Evolutionary conservation across 225 moss, liverwort and hornwort species (phyloP).

Genomic region (Thuidium tamariscinum): DNA sequence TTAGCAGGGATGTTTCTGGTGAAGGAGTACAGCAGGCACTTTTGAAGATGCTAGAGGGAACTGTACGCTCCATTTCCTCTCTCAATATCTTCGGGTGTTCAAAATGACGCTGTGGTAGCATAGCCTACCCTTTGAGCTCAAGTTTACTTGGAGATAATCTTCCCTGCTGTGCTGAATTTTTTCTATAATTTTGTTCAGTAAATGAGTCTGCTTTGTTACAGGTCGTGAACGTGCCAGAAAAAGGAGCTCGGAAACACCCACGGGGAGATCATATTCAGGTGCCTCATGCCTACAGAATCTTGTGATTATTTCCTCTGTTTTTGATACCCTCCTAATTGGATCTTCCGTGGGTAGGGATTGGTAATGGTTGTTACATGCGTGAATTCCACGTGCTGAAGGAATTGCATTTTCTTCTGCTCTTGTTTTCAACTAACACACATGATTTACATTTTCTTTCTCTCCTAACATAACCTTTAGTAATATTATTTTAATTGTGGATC

Average conservation of each 20-base stretch:
- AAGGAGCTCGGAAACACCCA: conserved; percentile 96
- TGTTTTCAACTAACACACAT: background rate
- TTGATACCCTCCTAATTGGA: background rate
- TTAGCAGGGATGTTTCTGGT: conserved; percentile 95
- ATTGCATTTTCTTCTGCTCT: background rate
- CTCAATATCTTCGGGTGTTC: background rate
- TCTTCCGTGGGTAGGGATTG: background rate
- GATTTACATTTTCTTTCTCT: background rate
- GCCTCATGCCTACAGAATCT: background rate
- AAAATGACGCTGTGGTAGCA: background rate
- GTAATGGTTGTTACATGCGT: background rate
- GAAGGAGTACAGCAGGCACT: conserved; percentile 98
- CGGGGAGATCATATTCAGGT: conserved; percentile 99
- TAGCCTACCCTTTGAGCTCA: background rate
- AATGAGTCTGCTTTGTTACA: conserved; percentile 10
- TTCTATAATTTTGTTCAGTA: background rate
- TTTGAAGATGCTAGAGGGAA: conserved; percentile 96
- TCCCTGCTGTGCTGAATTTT: background rate
- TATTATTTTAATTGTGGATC: background rate
- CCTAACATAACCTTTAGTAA: background rate
- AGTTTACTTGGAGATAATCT: background rate
- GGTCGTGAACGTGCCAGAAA: conserved; percentile 96
- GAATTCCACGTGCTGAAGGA: background rate
- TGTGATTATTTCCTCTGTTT: background rate
- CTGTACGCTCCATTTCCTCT: conserved; percentile 36